Evolutionary conservation across 306 rosid genomes (phyloP).

Genomic region (Erythrophleum fordii): DNA sequence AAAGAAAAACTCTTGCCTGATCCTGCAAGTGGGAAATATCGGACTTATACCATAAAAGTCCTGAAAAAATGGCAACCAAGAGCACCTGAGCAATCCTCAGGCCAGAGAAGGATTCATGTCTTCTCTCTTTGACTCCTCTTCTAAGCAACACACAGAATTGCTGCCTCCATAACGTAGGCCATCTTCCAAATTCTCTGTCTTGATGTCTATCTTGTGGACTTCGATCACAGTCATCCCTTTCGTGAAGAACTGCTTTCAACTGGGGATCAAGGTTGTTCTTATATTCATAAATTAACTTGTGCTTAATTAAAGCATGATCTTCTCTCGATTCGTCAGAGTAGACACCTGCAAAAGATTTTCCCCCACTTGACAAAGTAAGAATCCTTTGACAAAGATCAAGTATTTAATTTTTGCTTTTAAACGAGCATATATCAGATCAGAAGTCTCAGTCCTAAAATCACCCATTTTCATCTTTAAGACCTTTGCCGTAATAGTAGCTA

Average conservation of each 20-base stretch:
- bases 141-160: conserved; percentile 63
- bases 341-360: conserved; percentile 46
- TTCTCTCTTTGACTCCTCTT: conserved; percentile 78
- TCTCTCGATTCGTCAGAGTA: conserved; percentile 44
- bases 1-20: conserved; percentile 49
- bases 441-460: not conserved
- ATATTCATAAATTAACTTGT: conserved; percentile 44
- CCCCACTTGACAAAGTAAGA: not conserved
- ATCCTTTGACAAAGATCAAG: not conserved
- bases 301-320: conserved; percentile 48
- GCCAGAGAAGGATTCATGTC: conserved; percentile 59
- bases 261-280: conserved; percentile 38
- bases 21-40: conserved; percentile 60
- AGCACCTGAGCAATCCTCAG: conserved; percentile 57
- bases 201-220: conserved; percentile 35
- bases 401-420: too few species aligned
- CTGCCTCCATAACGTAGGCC: conserved; percentile 78
- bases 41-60: conserved; percentile 75
- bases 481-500: too few species aligned
- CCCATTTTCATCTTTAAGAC: too few species aligned
- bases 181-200: conserved; percentile 44
- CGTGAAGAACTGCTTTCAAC: conserved; percentile 42
- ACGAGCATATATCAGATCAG: not conserved
- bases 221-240: conserved; percentile 15
- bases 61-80: conserved; percentile 56